Conservation (phyloP, 2,329 filamentous ascomycete genomes). For the Penicillium hesseltinei region DNA sequence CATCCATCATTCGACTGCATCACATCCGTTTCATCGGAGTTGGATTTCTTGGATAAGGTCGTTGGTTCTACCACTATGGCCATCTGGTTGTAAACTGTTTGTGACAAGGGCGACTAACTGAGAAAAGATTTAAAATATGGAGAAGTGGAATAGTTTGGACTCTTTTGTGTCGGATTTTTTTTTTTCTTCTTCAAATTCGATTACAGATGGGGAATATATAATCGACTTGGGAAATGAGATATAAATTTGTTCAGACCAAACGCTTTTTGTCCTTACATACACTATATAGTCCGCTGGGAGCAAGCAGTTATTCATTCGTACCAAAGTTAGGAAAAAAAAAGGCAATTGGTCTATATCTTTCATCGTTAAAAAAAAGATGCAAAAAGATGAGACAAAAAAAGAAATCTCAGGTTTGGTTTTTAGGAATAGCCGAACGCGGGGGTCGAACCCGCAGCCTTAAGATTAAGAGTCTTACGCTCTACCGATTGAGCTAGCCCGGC, state of each 20-base stretch:
- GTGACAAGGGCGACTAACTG: not conserved
- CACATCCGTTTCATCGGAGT: not conserved
- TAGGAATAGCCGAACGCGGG: conserved; percentile 41
- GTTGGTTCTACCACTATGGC: not conserved
- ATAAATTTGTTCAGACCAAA: no score
- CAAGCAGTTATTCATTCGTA: not conserved
- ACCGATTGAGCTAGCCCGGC: conserved; percentile 54
- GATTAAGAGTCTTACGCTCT: conserved; percentile 51
- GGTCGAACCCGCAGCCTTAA: conserved; percentile 45
- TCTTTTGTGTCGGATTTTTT: accelerated
- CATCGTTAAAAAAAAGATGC: not conserved
- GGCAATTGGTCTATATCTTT: not conserved
- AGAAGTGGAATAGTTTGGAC: not conserved
- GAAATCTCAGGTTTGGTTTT: conserved; percentile 20
- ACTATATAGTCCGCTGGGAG: not conserved
- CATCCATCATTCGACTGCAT: not conserved
- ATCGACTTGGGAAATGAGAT: no score
- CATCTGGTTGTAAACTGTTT: not conserved
- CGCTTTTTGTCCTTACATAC: no score
- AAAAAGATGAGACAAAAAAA: conserved; percentile 11
- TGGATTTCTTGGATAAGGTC: not conserved
- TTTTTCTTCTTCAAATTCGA: not conserved
- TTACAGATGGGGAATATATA: not conserved
- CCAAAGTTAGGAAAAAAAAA: no score
- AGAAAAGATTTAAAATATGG: not conserved